Evolutionary conservation across 495 filamentous ascomycete species (phyloP).

Genomic region (Penicillium canescens): DNA sequence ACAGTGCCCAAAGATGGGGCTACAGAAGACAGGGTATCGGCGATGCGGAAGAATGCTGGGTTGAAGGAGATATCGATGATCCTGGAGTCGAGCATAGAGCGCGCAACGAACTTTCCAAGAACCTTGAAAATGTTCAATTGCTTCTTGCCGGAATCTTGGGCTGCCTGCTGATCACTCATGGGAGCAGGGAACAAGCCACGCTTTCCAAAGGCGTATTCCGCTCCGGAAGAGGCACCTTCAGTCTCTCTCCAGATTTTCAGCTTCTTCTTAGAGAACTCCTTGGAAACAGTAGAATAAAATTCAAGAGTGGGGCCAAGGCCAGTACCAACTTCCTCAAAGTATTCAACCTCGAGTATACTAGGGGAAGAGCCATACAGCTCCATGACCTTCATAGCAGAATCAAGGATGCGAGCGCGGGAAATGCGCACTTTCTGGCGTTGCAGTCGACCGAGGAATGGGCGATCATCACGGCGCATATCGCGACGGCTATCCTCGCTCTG

Average conservation of each 20-base stretch:
- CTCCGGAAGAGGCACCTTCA: slow-evolving; percentile 63
- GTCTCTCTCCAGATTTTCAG: slow-evolving; percentile 95
- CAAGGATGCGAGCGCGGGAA: slow-evolving; percentile 85
- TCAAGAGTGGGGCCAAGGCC: slow-evolving; percentile 95
- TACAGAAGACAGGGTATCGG: slow-evolving; percentile 69
- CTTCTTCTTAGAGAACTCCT: slow-evolving; percentile 96
- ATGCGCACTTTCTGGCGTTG: slow-evolving; percentile 98
- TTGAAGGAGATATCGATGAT: slow-evolving; percentile 99
- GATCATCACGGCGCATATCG: slow-evolving; percentile 82
- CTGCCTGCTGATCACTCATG: slow-evolving; percentile 75
- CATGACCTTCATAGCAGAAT: slow-evolving; percentile 99
- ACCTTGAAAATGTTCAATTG: slow-evolving; percentile 87
- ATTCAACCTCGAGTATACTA: slow-evolving; percentile 95
- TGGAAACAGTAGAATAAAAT: slow-evolving; percentile 97
- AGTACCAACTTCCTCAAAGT: slow-evolving; percentile 98
- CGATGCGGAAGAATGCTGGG: slow-evolving; percentile 95
- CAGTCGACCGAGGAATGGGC: slow-evolving; percentile 87
- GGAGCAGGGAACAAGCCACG: slow-evolving; percentile 91
- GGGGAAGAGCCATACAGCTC: slow-evolving; percentile 95
- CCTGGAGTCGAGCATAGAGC: slow-evolving; percentile 96
- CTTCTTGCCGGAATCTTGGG: slow-evolving; percentile 74
- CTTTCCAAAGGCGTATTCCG: slow-evolving; percentile 84
- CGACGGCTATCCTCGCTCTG: slow-evolving; percentile 78
- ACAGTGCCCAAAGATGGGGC: slow-evolving; percentile 89
- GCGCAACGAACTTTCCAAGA: slow-evolving; percentile 95